Evolutionary conservation across 441 rosid species (phyloP).

Genomic region (Pelargonium myrrhifolium): DNA sequence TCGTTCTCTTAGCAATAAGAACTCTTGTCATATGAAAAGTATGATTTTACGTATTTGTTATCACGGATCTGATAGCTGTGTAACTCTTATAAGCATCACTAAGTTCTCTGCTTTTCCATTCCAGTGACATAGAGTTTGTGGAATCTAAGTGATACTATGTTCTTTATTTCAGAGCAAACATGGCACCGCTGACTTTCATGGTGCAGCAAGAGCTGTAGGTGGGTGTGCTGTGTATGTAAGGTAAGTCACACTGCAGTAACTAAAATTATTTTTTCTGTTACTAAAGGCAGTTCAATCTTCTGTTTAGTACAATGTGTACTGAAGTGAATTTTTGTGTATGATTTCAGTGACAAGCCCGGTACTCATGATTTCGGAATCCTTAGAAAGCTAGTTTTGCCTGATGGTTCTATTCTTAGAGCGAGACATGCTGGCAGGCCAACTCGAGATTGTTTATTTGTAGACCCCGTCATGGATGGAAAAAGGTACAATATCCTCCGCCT

Average conservation of each 20-base stretch:
- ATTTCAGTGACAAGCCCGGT: slow-evolving; percentile 61
- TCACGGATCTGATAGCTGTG: background rate
- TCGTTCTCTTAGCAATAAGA: background rate
- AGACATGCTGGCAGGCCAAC: slow-evolving; percentile 65
- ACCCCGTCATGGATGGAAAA: slow-evolving; percentile 64
- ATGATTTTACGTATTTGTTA: background rate
- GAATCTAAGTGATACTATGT: slow-evolving; percentile 3
- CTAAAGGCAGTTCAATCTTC: background rate
- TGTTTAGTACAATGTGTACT: background rate
- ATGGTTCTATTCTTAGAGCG: slow-evolving; percentile 64
- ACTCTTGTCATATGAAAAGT: background rate
- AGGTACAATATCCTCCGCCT: slow-evolving; percentile 31
- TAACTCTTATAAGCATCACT: background rate
- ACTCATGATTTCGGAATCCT: slow-evolving; percentile 59
- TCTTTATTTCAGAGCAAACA: slow-evolving; percentile 48
- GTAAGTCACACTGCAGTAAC: slow-evolving; percentile 24
- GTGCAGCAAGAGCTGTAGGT: slow-evolving; percentile 61
- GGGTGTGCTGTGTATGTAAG: slow-evolving; percentile 70
- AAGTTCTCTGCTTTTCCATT: background rate
- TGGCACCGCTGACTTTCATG: slow-evolving; percentile 53
- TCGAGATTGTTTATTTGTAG: slow-evolving; percentile 54
- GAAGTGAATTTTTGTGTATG: slow-evolving; percentile 2
- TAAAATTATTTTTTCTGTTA: background rate
- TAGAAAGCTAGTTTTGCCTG: slow-evolving; percentile 54
- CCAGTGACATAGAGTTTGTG: background rate